phyloP scores from a whole-genome alignment of 768 basidiomycete genomes.

The Collybiopsis luxurians region DNA sequence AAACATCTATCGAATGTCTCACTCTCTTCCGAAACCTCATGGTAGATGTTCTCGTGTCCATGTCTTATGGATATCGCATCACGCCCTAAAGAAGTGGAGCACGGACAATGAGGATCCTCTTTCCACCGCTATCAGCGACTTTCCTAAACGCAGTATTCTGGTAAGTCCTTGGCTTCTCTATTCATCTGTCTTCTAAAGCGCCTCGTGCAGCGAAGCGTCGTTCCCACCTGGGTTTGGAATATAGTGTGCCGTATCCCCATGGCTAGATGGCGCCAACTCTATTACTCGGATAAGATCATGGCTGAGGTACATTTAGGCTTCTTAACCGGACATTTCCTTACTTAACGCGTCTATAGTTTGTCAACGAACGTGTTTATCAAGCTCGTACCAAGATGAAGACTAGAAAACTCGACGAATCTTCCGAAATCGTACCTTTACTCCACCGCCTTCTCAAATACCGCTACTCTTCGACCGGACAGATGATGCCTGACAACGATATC shows the following conservation, averaged over 20 bases:
- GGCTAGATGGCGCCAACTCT: conserved; percentile 66
- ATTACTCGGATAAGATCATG: conserved; percentile 78
- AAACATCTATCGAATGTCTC: conserved; percentile 64
- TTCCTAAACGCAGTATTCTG: conserved; percentile 73
- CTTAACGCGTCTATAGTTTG: conserved; percentile 41
- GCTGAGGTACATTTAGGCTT: conserved; percentile 49
- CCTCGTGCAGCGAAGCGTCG: conserved; percentile 56
- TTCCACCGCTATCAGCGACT: conserved; percentile 73
- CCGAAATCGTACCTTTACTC: conserved; percentile 63
- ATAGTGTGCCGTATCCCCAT: conserved; percentile 69
- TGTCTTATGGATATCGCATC: conserved; percentile 72
- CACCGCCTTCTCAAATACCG: conserved; percentile 66
- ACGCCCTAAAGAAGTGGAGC: conserved; percentile 69
- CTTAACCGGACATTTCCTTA: background rate
- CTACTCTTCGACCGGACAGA: conserved; percentile 42
- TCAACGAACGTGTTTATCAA: conserved; percentile 71
- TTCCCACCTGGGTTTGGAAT: conserved; percentile 72
- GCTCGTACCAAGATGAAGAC: conserved; percentile 66
- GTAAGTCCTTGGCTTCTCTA: conserved; percentile 30
- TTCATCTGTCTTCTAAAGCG: conserved; percentile 10
- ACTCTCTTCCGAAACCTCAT: conserved; percentile 74
- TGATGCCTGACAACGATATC: conserved; percentile 69
- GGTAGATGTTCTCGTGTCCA: conserved; percentile 69
- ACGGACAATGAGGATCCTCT: conserved; percentile 63
- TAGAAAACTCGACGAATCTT: conserved; percentile 46